A percentile compares a stretch with the other conserved stretches of the same genome.
Evolutionary conservation across 352 stramenopile species (phyloP).

Genomic region (Globisporangium lucens): DNA sequence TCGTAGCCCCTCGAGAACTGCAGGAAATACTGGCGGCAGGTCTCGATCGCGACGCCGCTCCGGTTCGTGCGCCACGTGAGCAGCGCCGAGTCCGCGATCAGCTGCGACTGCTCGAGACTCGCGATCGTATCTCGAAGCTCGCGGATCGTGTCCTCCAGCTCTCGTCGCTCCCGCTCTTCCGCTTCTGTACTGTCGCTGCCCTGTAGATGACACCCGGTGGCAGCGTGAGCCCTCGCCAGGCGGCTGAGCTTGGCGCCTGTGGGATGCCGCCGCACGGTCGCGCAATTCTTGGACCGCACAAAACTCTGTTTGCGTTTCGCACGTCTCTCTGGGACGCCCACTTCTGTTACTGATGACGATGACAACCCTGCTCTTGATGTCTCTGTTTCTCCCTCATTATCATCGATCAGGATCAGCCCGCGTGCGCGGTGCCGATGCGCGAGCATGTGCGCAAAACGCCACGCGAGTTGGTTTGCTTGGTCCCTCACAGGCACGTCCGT

Average conservation of each 20-base stretch:
- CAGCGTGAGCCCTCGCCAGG: not conserved
- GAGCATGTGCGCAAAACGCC: conserved; percentile 41
- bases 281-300: conserved; percentile 30
- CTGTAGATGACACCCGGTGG: not conserved
- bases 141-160: conserved; percentile 21
- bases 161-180: conserved; percentile 11
- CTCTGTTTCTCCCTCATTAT: not conserved
- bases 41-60: conserved; percentile 32
- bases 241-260: not conserved
- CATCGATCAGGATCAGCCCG: not conserved
- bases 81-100: conserved; percentile 36
- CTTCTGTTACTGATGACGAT: not conserved
- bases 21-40: conserved; percentile 44
- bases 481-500: not conserved
- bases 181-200: not conserved
- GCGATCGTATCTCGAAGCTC: conserved; percentile 34
- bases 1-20: conserved; percentile 43
- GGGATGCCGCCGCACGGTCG: conserved; percentile 18
- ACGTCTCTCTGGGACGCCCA: not conserved
- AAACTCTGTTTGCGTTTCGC: conserved; percentile 1
- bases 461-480: conserved; percentile 18
- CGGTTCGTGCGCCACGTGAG: conserved; percentile 43
- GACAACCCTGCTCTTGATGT: not conserved
- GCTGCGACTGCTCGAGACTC: conserved; percentile 31
- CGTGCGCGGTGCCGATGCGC: conserved; percentile 25